A percentile compares a stretch with the other conserved stretches of the same genome.
These are phyloP conservation scores for Blastobotrys chiropterorum DNA, from an alignment of 805 yeast genomes.

Conservation along the genomic window DNA sequence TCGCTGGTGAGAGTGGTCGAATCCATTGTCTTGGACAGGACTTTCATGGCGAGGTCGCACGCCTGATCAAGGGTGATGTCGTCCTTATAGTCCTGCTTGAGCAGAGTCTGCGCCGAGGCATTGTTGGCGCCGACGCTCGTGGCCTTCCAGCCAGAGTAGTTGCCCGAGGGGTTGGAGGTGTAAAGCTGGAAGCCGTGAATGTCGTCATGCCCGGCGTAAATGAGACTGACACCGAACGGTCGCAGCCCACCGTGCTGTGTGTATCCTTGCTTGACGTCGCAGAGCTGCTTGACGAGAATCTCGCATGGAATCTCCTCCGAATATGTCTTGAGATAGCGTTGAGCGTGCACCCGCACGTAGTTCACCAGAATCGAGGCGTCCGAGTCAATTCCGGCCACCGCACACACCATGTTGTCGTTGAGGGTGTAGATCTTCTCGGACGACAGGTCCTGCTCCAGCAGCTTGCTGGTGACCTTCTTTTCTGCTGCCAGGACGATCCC, in stretches of 20 bases:
- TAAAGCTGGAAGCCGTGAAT: slow-evolving; percentile 84
- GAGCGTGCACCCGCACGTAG: slow-evolving; percentile 80
- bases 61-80: slow-evolving; percentile 64
- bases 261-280: slow-evolving; percentile 95
- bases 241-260: slow-evolving; percentile 98
- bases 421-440: slow-evolving; percentile 88
- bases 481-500: slow-evolving; percentile 97
- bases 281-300: slow-evolving; percentile 75
- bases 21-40: slow-evolving; percentile 91
- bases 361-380: slow-evolving; percentile 90
- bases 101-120: slow-evolving; percentile 89
- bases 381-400: slow-evolving; percentile 97
- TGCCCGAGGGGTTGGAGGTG: slow-evolving; percentile 96
- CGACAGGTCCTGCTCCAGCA: slow-evolving; percentile 87
- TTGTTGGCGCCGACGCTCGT: slow-evolving; percentile 95
- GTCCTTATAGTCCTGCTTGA: slow-evolving; percentile 91
- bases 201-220: slow-evolving; percentile 94
- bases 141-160: slow-evolving; percentile 98
- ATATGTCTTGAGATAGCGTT: slow-evolving; percentile 75
- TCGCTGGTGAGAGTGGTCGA: slow-evolving; percentile 77
- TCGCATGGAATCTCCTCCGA: slow-evolving; percentile 94
- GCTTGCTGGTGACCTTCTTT: slow-evolving; percentile 85
- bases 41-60: slow-evolving; percentile 80
- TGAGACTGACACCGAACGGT: slow-evolving; percentile 95
- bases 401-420: slow-evolving; percentile 78